Conservation (phyloP, 345 rosid genomes). For the Eucalyptus caleyi region DNA sequence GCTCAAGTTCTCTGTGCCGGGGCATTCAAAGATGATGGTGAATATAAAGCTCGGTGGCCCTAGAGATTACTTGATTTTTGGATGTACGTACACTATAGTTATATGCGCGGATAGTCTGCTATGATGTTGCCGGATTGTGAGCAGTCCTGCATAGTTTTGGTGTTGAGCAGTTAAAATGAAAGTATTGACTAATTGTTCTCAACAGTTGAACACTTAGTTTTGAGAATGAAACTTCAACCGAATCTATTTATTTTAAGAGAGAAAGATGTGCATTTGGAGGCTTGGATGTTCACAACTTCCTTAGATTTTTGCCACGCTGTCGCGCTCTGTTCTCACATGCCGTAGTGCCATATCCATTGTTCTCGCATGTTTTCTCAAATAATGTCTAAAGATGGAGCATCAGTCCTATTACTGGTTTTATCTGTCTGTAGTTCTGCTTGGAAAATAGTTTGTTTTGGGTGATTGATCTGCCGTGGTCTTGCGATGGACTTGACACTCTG, state of each 20-base stretch:
- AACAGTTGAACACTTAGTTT: not conserved
- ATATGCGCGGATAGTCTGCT: not conserved
- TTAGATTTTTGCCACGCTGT: not conserved
- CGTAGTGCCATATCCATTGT: not conserved
- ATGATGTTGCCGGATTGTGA: not conserved
- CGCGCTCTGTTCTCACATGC: not conserved
- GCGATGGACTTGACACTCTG: not conserved
- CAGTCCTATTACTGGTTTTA: not conserved
- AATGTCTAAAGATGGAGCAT: not conserved
- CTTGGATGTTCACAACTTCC: not conserved
- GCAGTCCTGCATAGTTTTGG: not conserved
- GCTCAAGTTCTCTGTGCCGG: not conserved
- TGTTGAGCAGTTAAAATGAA: not conserved
- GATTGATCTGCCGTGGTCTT: not conserved
- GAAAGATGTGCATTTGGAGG: not conserved
- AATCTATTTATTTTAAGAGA: not conserved
- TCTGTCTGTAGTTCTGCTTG: not conserved
- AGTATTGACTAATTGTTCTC: not conserved
- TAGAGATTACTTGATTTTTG: not conserved
- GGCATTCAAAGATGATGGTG: not conserved
- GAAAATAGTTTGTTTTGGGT: not conserved
- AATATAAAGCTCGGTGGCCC: not conserved
- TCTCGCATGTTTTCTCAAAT: not conserved
- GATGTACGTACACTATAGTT: not conserved
- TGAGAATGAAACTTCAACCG: not conserved